phyloP scores from a whole-genome alignment of 768 basidiomycete genomes.

The Lactifluus hygrophoroides region DNA sequence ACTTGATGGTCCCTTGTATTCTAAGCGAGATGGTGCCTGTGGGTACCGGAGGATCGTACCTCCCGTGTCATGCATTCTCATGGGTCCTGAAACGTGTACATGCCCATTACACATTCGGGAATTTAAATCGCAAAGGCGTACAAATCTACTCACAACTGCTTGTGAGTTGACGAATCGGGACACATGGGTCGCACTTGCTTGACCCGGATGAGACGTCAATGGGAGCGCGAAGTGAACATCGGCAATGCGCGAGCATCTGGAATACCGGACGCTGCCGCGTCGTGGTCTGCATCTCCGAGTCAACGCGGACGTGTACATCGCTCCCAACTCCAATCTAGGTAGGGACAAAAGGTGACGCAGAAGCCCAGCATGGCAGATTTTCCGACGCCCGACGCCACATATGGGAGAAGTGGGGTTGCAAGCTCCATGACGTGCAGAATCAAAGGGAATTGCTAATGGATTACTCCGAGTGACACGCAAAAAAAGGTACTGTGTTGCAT shows the following conservation, averaged over 20 bases:
- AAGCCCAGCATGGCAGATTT: not conserved
- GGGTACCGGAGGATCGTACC: not conserved
- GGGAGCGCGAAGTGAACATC: not conserved
- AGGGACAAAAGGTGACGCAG: not conserved
- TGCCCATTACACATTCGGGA: not conserved
- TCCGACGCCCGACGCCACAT: constrained; percentile 7
- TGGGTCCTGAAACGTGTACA: not conserved
- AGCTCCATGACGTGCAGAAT: not conserved
- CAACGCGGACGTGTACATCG: not conserved
- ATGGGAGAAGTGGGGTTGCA: constrained; percentile 4
- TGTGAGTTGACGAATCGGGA: not conserved
- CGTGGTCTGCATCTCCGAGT: not conserved
- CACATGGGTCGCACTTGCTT: not conserved
- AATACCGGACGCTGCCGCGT: not conserved
- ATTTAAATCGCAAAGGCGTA: not conserved
- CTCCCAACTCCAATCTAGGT: not conserved
- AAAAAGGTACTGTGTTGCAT: not conserved
- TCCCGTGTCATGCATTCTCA: not conserved
- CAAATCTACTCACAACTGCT: not conserved
- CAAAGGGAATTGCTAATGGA: not conserved
- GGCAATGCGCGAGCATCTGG: not conserved
- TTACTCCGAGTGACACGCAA: constrained; percentile 2
- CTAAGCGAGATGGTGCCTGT: not conserved
- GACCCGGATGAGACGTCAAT: not conserved
- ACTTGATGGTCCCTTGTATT: not conserved